Conservation (phyloP, 164 flowering plant species). For the Vitis riparia region DNA sequence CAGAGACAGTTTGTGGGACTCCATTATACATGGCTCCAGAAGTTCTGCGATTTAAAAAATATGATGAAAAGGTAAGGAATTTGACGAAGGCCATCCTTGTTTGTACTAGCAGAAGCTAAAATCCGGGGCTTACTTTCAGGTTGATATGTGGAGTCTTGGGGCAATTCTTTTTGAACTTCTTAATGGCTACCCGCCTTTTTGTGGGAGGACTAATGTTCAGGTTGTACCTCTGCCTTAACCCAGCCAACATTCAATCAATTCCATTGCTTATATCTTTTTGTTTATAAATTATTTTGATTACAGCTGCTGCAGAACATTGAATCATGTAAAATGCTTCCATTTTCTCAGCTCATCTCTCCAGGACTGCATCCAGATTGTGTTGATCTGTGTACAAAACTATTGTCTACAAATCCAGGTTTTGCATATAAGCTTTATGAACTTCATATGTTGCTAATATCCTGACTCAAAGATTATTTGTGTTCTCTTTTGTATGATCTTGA, state of each 20-base stretch:
- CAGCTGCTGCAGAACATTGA: conserved; percentile 56
- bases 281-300: conserved; percentile 5
- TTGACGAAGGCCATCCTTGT: not conserved
- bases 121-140: conserved; percentile 27
- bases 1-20: conserved; percentile 66
- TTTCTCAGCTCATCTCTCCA: conserved; percentile 36
- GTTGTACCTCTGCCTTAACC: conserved; percentile 20
- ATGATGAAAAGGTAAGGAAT: conserved; percentile 54
- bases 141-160: conserved; percentile 75
- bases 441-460: not conserved
- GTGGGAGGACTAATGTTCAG: conserved; percentile 66
- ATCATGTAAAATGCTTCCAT: conserved; percentile 44
- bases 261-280: not conserved
- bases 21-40: conserved; percentile 81
- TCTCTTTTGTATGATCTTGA: too few species aligned
- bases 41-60: conserved; percentile 55
- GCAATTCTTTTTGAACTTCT: conserved; percentile 70
- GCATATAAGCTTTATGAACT: not conserved
- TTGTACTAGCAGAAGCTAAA: not conserved
- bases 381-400: conserved; percentile 54
- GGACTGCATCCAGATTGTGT: conserved; percentile 45
- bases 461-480: too few species aligned
- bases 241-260: too few species aligned
- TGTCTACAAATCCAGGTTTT: conserved; percentile 53
- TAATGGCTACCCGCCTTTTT: conserved; percentile 66